Evolutionary conservation across 2,329 filamentous ascomycete genomes (phyloP), one percentile per base, ranked within the genome.

Genomic region (Trichoderma pleuroti): DNA sequence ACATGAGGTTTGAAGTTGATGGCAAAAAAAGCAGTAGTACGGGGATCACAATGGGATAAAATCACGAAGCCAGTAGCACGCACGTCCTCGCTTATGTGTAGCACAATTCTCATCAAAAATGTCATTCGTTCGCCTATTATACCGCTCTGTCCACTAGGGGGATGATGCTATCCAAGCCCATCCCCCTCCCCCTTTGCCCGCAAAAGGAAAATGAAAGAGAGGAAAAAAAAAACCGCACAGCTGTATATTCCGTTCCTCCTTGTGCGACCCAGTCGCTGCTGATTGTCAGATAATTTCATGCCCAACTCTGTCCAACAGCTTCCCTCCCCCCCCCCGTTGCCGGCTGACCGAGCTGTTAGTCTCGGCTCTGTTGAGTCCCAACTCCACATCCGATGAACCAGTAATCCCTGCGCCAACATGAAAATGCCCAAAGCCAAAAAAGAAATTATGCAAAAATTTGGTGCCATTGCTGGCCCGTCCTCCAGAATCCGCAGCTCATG

Each of bases 381-480:
- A 70, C 68, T 70, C 68, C 68, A 64, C 68, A 59, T 46, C 30
- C 60, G 24, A 59, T 57, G 59, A 49, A 46, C 57, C 68, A 57
- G 24, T 42, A 39, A 57, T 46, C 49, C 68, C 68, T 64, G 49
- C 68, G 68, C 68, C 68, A 57, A 49, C 16, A 34, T 39, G n/a
- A 56, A 61, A 54, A 26, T 46, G 52, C 30, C 36, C 18, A 52
- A 42, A 54, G 14, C 32, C 36, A 46, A 32, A 62, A 42, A 70
- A n/a, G 36, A 52, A 57, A 64, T 36, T 26, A 70, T 70, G 68
- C 68, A 57, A 56, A 57, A 56, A 62, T 30, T 62, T 69, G 67
- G 57, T 30, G 67, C 67, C 67, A 69, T 69, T 69, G 67, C 67
- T 69, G 67, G 67, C 67, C 56, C 67, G 46, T 69, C 57, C 67